Evolutionary conservation across 305 asterid genomes (phyloP).

Genomic region (Lippia alba): DNA sequence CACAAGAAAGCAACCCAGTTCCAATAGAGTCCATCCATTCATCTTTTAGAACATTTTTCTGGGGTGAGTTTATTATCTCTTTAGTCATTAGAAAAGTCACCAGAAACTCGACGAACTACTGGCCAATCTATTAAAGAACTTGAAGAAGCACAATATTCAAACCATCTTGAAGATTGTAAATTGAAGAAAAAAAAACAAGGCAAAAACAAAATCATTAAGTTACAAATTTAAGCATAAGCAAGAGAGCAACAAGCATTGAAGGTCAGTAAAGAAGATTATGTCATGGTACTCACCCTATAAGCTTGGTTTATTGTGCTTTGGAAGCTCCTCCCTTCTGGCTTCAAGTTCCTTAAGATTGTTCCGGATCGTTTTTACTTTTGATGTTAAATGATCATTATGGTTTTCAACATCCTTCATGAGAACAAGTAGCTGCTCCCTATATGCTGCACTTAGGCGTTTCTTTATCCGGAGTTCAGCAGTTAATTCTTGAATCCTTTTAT

Average conservation of each 20-base stretch:
- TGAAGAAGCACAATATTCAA: not conserved
- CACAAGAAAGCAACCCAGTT: constrained; percentile 3
- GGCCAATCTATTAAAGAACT: constrained; percentile 8
- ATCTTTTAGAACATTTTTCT: constrained; percentile 10
- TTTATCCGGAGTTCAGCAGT: constrained; percentile 72
- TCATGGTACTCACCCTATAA: constrained; percentile 42
- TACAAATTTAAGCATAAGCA: constrained; percentile 17
- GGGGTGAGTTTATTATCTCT: constrained; percentile 8
- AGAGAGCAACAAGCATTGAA: constrained; percentile 14
- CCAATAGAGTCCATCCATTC: not conserved
- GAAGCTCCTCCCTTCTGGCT: constrained; percentile 48
- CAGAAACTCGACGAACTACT: constrained; percentile 8
- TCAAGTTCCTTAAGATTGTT: constrained; percentile 65
- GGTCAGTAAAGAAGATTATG: constrained; percentile 22
- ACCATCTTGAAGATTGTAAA: constrained; percentile 17
- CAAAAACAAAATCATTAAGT: not conserved
- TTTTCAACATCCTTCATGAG: constrained; percentile 73
- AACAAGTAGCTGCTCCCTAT: constrained; percentile 66
- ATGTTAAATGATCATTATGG: constrained; percentile 64
- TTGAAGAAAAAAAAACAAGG: not conserved
- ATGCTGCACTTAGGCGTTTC: constrained; percentile 71
- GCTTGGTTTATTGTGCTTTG: constrained; percentile 35
- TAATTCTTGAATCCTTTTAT: constrained; percentile 74
- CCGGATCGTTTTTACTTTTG: constrained; percentile 55
- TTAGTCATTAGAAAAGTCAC: constrained; percentile 9